These are phyloP conservation scores for Amauroascus verrucosus DNA, from an alignment of 2,329 filamentous ascomycete species.

Conservation along the genomic window DNA sequence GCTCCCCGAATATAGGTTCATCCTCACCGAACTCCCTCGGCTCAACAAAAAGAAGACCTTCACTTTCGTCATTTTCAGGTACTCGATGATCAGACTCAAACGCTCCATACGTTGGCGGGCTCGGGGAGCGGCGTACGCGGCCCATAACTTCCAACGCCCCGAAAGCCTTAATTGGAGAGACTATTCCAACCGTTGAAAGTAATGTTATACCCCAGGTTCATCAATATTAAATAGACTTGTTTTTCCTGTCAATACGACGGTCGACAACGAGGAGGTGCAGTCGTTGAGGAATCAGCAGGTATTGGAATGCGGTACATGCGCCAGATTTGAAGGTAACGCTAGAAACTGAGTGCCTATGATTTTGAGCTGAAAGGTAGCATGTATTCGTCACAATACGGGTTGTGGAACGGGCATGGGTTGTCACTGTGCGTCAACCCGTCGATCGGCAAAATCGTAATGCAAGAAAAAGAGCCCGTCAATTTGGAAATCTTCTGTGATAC, in stretches of 20 bases:
- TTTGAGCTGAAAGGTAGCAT: no score
- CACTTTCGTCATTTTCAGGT: slow-evolving; percentile 12
- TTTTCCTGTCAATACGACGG: not conserved
- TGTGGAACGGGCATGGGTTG: not conserved
- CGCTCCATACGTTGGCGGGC: slow-evolving; percentile 14
- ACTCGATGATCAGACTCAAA: slow-evolving; percentile 15
- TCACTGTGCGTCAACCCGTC: not conserved
- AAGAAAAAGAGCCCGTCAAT: not conserved
- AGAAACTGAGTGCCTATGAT: not conserved
- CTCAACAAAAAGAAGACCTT: slow-evolving; percentile 13
- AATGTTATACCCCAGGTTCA: not conserved
- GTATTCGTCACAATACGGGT: not conserved
- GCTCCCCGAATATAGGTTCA: slow-evolving; percentile 8
- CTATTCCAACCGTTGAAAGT: not conserved
- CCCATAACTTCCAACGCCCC: slow-evolving; percentile 11
- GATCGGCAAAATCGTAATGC: not conserved
- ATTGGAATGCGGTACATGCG: no score
- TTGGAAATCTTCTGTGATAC: not conserved
- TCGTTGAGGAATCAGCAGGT: not conserved
- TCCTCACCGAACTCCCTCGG: slow-evolving; percentile 7
- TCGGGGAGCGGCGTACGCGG: slow-evolving; percentile 7
- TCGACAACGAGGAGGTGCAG: no score
- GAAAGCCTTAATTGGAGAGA: not conserved
- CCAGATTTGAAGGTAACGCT: no score
- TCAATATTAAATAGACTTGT: not conserved